Base-by-base conservation (phyloP, 2,329 filamentous ascomycete species). In the Eutypella sp. region DNA sequence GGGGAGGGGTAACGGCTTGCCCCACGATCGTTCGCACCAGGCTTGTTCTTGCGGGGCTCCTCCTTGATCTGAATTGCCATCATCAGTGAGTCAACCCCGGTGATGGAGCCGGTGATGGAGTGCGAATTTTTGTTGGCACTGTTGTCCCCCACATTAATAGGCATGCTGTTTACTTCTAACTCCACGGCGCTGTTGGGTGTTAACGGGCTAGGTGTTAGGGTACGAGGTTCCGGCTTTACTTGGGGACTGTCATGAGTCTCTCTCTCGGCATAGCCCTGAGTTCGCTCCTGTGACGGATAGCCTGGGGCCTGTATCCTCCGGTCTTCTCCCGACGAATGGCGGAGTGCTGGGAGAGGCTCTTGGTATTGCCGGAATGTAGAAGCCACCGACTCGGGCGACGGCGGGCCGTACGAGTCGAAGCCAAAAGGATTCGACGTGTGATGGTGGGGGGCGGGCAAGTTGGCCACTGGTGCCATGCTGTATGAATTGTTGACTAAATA, bases 51-150 rank as follows among this genome's bases (percentile, higher is more conserved):
- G 7, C 55, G 45, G 2, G 48, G 45, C 2, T 61, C 60, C 16
- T 73, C 69, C 19, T 85, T 87, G 38, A 79, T 72, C 64, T 96
- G 90, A 39, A 96, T 92, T 1, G 85, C 81, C 66, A 85, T 89
- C 89, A 96, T 95, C 36, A 97, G 70, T 36, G 82, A 84, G 62
- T 96, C 91, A 31, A 96, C 83, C 48, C 89, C 81, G 0, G 90
- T 96, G n/a, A 80, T 77, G 62, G 91, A 92, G n/a, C n/a, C n/a
- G n/a, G n/a, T n/a, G n/a, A n/a, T n/a, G n/a, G n/a, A n/a, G n/a
- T n/a, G n/a, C 49, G 79, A 75, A 33, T 81, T 69, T n/a, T 78
- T 71, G 20, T 74, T 65, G 1, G 70, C 65, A 47, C 72, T 67
- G 47, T 71, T 63, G 24, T 73, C 67, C 9, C 71, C 67, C 52